Conservation (phyloP, 1,139 yeast genomes). For the Blastobotrys buckinghamii region DNA sequence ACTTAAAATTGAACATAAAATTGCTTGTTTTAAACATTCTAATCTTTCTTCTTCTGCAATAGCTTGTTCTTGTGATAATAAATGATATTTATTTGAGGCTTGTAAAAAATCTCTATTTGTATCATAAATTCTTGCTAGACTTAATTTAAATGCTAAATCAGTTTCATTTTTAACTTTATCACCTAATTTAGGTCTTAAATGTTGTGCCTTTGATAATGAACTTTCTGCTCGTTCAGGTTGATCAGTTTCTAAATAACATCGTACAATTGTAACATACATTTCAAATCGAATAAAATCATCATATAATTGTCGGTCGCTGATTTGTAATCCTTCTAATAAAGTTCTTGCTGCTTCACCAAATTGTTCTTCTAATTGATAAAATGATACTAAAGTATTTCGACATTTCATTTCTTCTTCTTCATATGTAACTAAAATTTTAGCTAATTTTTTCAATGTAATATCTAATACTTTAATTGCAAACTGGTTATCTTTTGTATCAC, state of each 20-base stretch:
- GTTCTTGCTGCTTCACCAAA: constrained; percentile 27
- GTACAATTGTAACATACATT: constrained; percentile 28
- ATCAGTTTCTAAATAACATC: constrained; percentile 30
- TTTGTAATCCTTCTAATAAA: constrained; percentile 26
- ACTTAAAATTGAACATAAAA: constrained; percentile 30
- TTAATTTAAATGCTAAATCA: constrained; percentile 29
- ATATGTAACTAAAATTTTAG: constrained; percentile 24
- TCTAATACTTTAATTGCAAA: constrained; percentile 3
- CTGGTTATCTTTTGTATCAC: constrained; percentile 2
- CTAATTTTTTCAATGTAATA: constrained; percentile 11
- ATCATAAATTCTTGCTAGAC: constrained; percentile 33
- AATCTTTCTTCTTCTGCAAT: constrained; percentile 29
- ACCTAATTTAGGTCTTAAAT: constrained; percentile 22
- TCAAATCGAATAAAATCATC: constrained; percentile 27
- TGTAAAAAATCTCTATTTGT: constrained; percentile 31
- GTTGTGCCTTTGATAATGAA: constrained; percentile 29
- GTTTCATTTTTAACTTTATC: constrained; percentile 12
- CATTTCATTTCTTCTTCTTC: constrained; percentile 28
- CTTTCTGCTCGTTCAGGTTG: constrained; percentile 32
- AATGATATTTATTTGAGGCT: constrained; percentile 32
- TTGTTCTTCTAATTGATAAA: constrained; percentile 25
- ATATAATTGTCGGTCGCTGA: constrained; percentile 22
- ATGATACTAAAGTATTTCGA: constrained; percentile 27
- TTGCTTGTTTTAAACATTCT: constrained; percentile 31
- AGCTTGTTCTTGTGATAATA: constrained; percentile 26